A percentile compares a stretch with the other conserved stretches of the same genome.
Evolutionary conservation across 805 yeast genomes (phyloP).

Genomic region (Metschnikowia dekortorum): DNA sequence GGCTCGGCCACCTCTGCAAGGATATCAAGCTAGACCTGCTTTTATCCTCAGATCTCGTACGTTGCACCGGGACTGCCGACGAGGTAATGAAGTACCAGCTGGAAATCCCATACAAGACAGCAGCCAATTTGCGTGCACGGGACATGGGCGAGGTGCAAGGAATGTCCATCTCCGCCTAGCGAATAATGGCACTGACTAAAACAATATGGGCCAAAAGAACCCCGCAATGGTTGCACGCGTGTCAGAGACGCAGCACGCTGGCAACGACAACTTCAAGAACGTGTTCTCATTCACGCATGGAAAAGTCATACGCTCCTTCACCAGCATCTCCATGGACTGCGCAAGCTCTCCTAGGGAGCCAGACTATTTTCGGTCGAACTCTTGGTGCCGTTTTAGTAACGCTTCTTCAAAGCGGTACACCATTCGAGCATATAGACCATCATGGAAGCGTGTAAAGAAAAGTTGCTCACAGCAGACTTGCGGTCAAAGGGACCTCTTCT

Average conservation of each 20-base stretch:
- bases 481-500: too few relatives aligned
- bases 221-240: constrained; percentile 47
- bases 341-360: constrained; percentile 33
- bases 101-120: constrained; percentile 21
- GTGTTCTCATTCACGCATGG: constrained; percentile 73
- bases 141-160: constrained; percentile 77
- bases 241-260: constrained; percentile 34
- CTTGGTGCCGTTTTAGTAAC: constrained; percentile 48
- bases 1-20: constrained; percentile 45
- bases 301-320: constrained; percentile 65
- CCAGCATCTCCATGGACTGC: constrained; percentile 44
- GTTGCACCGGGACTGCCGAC: constrained; percentile 59
- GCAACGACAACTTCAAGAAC: constrained; percentile 37
- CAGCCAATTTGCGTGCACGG: constrained; percentile 55
- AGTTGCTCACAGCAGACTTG: too few relatives aligned
- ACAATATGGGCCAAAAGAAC: constrained; percentile 61
- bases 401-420: too few relatives aligned
- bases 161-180: constrained; percentile 57
- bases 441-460: too few relatives aligned
- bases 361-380: constrained; percentile 38
- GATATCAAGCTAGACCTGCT: constrained; percentile 42
- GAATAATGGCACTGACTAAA: constrained; percentile 51
- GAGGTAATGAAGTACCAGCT: constrained; percentile 34
- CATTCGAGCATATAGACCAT: too few relatives aligned
- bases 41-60: constrained; percentile 47